Base-by-base conservation (phyloP, 129 eudicot genomes). In the Lactuca saligna region DNA sequence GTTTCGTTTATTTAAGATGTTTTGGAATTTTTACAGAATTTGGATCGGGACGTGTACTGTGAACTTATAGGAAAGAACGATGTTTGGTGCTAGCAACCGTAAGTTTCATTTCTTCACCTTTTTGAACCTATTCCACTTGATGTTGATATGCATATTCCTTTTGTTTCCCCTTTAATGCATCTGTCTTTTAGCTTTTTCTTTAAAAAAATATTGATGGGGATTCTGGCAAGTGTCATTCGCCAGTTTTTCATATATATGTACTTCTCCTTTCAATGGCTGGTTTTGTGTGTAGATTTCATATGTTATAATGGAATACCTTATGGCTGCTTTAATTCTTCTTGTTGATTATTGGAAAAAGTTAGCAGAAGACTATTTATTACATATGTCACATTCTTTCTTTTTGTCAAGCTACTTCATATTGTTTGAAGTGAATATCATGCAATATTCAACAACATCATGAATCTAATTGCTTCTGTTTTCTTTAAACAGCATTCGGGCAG, bases 401-500 rank as follows among this genome's bases (percentile, higher is more conserved):
- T 17, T 17, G 12, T 63, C 32, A 7, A 14, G 58, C 25, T 46
- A 31, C 41, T 65, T 65, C 25, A 46, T 50, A 16, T 66, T 14
- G 2, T 7, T 7, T 34, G 6, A 65, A 13, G 51, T 62, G 53
- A 20, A 38, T 38, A 7, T 61, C 41, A 15, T 61, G 50, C 16
- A 37, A 16, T 4, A 42, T 7, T 54, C 57, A 44, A 34, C 66
- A 48, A 48, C 55, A 25, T 33, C 8, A 3, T 14, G 49, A 25
- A n/a, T 39, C 31, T 68, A 51, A 61, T 61, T n/a, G 69, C 25
- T 61, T 61, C 20, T 68, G 63, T 11, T 60, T 39, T 15, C 60
- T 31, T 55, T 12, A 16, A 61, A 63, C 90, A 89, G 97, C 97
- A 66, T 94, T 93, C 74, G 96, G 97, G 90, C 96, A 89, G 85